Conservation (phyloP, 2,329 filamentous ascomycete genomes). For the Aspergillus latus region DNA sequence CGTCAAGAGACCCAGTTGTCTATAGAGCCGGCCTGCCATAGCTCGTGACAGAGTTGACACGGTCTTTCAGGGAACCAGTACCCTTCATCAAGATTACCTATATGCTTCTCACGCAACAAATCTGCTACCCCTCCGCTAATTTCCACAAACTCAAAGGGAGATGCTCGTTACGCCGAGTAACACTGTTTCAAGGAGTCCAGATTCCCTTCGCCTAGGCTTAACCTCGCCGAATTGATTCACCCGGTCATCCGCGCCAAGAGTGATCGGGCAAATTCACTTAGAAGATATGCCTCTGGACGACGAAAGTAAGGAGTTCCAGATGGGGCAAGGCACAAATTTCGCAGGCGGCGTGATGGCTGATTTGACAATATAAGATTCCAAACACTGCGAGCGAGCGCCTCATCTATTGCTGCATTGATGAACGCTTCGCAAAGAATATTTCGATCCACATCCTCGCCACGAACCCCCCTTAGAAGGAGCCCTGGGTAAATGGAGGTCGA, state of each 20-base stretch:
- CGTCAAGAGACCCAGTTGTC: no score
- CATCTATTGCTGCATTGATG: conserved; percentile 8
- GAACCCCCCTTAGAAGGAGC: no score
- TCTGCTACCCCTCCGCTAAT: not conserved
- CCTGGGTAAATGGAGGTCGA: no score
- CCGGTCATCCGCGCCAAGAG: not conserved
- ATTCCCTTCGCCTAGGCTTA: no score
- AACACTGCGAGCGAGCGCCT: not conserved
- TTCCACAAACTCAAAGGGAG: not conserved
- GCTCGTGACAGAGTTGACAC: no score
- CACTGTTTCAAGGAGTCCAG: no score
- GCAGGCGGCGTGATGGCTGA: not conserved
- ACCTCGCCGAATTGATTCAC: no score
- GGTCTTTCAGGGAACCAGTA: no score
- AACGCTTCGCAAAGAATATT: not conserved
- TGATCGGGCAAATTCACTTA: not conserved
- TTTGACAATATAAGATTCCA: conserved; percentile 1
- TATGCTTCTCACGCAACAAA: not conserved
- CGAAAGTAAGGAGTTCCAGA: not conserved
- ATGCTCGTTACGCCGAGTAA: not conserved
- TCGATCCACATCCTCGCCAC: no score
- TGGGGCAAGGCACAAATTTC: not conserved
- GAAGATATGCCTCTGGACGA: not conserved
- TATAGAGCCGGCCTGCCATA: no score
- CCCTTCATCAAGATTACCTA: no score